A percentile compares a stretch with the other conserved stretches of the same genome.
Evolutionary conservation across 345 rosid genomes (phyloP).

Genomic region (Eucalyptus curtisii): DNA sequence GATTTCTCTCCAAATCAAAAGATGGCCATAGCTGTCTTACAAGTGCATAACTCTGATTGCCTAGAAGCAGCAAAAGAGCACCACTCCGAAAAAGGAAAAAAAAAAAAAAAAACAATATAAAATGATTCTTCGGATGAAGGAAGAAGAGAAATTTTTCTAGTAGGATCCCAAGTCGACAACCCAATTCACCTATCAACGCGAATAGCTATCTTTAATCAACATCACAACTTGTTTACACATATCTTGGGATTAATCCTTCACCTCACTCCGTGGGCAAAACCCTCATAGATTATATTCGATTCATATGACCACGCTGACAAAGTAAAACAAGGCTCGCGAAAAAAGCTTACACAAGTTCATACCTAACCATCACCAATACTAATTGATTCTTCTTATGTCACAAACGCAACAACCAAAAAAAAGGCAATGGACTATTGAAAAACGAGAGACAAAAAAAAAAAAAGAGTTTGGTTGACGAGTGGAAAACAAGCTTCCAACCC

Average conservation of each 20-base stretch:
- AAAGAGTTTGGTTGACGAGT: background rate
- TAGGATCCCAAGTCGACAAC: background rate
- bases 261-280: background rate
- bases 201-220: background rate
- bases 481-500: background rate
- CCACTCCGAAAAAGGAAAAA: background rate
- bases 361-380: background rate
- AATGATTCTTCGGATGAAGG: background rate
- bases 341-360: background rate
- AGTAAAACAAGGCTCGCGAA: background rate
- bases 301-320: background rate
- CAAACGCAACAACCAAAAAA: background rate
- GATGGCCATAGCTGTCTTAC: background rate
- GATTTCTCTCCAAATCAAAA: background rate
- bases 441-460: background rate
- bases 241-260: background rate
- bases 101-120: background rate
- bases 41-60: background rate
- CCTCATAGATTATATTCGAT: background rate
- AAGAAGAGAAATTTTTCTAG: background rate
- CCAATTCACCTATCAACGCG: background rate
- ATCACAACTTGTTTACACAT: background rate
- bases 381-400: background rate
- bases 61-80: background rate
- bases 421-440: background rate